Conservation (phyloP, 139 green algal species). For the Nannochloris sp. region DNA sequence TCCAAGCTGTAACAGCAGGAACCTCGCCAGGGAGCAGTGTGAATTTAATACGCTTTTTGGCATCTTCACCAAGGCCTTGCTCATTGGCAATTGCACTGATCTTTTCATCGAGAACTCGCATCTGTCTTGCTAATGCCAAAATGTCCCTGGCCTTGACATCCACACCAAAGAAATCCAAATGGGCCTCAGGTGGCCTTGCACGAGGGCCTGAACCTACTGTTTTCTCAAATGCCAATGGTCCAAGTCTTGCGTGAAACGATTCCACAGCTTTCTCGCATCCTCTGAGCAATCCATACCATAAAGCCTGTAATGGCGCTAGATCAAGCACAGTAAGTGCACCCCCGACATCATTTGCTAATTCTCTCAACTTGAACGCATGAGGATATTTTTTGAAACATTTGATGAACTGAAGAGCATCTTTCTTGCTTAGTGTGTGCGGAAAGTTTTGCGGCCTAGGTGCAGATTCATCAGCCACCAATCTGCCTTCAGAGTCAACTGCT, state of each 20-base stretch:
- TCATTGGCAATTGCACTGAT: slow-evolving; percentile 6
- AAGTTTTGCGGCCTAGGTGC: slow-evolving; percentile 11
- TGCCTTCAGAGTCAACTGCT: slow-evolving; percentile 12
- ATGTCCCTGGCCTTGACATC: slow-evolving; percentile 74
- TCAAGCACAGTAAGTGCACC: slow-evolving; percentile 2
- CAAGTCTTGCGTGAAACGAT: not conserved
- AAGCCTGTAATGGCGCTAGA: slow-evolving; percentile 11
- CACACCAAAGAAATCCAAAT: slow-evolving; percentile 86
- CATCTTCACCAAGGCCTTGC: not conserved
- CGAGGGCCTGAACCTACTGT: slow-evolving; percentile 2
- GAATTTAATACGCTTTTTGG: slow-evolving; percentile 38
- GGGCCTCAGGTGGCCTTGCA: slow-evolving; percentile 26
- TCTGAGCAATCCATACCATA: slow-evolving; percentile 41
- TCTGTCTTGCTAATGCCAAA: slow-evolving; percentile 32
- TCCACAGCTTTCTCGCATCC: slow-evolving; percentile 33
- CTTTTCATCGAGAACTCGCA: slow-evolving; percentile 45
- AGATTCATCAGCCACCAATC: not conserved
- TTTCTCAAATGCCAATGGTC: not conserved
- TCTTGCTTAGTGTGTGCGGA: slow-evolving; percentile 25
- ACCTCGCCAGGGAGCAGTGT: slow-evolving; percentile 17
- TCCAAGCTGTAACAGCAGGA: slow-evolving; percentile 18
- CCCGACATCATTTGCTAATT: slow-evolving; percentile 38
- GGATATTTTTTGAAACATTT: slow-evolving; percentile 45
- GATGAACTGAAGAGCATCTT: slow-evolving; percentile 59
- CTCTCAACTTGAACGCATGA: slow-evolving; percentile 16